phyloP scores from a whole-genome alignment of 1,139 yeast genomes.

The Diutina sp. region DNA sequence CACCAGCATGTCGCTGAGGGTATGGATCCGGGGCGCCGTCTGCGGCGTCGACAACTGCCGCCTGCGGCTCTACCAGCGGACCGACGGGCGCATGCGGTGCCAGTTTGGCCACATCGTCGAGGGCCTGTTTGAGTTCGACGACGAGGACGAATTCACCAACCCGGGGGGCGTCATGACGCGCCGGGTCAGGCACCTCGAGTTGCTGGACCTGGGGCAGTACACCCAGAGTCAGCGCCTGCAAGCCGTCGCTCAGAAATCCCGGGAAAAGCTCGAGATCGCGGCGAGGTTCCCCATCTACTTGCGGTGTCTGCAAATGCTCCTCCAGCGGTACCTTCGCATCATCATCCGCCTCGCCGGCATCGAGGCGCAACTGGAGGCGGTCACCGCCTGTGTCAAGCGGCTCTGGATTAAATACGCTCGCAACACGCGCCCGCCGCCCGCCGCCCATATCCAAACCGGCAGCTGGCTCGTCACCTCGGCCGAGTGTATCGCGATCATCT shows the following conservation, averaged over 20 bases:
- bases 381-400: background rate
- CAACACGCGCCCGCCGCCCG: background rate
- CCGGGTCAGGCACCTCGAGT: slow-evolving; percentile 20
- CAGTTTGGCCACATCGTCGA: slow-evolving; percentile 84
- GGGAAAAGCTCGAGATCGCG: slow-evolving; percentile 31
- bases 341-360: background rate
- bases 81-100: slow-evolving; percentile 73
- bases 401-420: background rate
- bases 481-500: background rate
- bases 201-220: slow-evolving; percentile 3
- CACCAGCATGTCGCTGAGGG: slow-evolving; percentile 9
- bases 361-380: background rate
- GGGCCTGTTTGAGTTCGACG: slow-evolving; percentile 66
- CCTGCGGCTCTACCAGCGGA: slow-evolving; percentile 55
- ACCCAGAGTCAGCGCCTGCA: background rate
- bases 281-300: slow-evolving; percentile 35
- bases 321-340: slow-evolving; percentile 13
- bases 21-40: slow-evolving; percentile 58
- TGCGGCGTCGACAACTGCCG: slow-evolving; percentile 90
- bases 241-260: slow-evolving; percentile 6
- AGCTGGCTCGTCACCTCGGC: no score
- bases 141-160: slow-evolving; percentile 49
- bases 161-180: slow-evolving; percentile 27
- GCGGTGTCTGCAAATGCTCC: slow-evolving; percentile 41
- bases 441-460: no score